These are phyloP conservation scores for Lodderomyces theae DNA, from an alignment of 1,139 yeast genomes.

Conservation along the genomic window DNA sequence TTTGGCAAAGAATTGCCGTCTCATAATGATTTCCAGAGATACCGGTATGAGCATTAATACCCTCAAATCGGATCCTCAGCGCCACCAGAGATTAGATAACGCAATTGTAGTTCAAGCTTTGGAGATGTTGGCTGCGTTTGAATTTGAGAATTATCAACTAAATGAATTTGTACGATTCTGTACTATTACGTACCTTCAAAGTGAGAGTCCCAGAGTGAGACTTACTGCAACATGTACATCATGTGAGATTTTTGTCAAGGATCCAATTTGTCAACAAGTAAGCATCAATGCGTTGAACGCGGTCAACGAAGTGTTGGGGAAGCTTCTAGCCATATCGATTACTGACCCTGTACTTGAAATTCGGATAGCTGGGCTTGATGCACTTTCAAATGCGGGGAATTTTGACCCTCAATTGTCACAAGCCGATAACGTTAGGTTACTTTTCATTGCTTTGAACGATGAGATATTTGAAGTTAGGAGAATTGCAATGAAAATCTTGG, in stretches of 20 bases:
- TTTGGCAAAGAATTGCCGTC: slow-evolving; percentile 74
- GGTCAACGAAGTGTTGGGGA: slow-evolving; percentile 81
- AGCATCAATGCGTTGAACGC: slow-evolving; percentile 82
- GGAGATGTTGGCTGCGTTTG: slow-evolving; percentile 70
- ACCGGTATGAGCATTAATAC: slow-evolving; percentile 44
- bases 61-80: slow-evolving; percentile 36
- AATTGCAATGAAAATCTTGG: slow-evolving; percentile 76
- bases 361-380: slow-evolving; percentile 70
- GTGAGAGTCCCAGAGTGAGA: slow-evolving; percentile 74
- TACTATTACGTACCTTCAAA: slow-evolving; percentile 77
- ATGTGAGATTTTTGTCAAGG: slow-evolving; percentile 72
- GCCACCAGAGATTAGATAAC: slow-evolving; percentile 47
- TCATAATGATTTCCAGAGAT: slow-evolving; percentile 68
- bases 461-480: slow-evolving; percentile 82
- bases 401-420: slow-evolving; percentile 93
- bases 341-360: slow-evolving; percentile 88
- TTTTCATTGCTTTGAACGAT: slow-evolving; percentile 89
- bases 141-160: slow-evolving; percentile 71
- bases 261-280: slow-evolving; percentile 81
- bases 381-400: slow-evolving; percentile 58
- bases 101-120: slow-evolving; percentile 64
- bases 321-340: slow-evolving; percentile 77
- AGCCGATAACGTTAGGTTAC: slow-evolving; percentile 80
- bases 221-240: slow-evolving; percentile 84
- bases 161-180: slow-evolving; percentile 87